Conservation (phyloP, 176 grass and related monocot genomes). For the Triticum timopheevii region DNA sequence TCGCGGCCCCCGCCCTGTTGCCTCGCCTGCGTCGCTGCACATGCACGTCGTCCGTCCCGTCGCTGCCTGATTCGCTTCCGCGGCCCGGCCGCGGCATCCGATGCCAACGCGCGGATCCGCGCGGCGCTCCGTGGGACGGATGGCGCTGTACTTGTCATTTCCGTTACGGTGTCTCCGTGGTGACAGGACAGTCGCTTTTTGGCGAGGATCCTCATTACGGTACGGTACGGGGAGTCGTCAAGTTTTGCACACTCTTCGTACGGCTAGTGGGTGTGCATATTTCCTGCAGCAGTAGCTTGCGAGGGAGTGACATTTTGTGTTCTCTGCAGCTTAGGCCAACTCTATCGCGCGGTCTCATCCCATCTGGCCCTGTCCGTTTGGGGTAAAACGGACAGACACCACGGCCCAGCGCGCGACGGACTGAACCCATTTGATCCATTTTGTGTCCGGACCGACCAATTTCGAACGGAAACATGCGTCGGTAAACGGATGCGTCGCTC, state of each 20-base stretch:
- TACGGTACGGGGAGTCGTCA: background rate
- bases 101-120: background rate
- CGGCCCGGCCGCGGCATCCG: background rate
- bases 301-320: too few relatives aligned
- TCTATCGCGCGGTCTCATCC: rapidly evolving
- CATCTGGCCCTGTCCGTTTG: too few relatives aligned
- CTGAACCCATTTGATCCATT: too few relatives aligned
- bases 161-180: background rate
- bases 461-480: too few relatives aligned
- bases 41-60: background rate
- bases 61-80: background rate
- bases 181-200: background rate
- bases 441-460: too few relatives aligned
- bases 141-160: background rate
- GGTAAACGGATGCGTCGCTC: too few relatives aligned
- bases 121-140: background rate
- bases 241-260: background rate
- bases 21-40: background rate
- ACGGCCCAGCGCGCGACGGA: too few relatives aligned
- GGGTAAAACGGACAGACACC: too few relatives aligned
- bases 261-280: too few relatives aligned
- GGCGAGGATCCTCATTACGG: background rate
- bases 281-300: too few relatives aligned
- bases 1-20: background rate
- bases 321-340: too few relatives aligned